Evolutionary conservation across 345 rosid genomes (phyloP).

Genomic region (sweet orange (Citrus sinensis)): DNA sequence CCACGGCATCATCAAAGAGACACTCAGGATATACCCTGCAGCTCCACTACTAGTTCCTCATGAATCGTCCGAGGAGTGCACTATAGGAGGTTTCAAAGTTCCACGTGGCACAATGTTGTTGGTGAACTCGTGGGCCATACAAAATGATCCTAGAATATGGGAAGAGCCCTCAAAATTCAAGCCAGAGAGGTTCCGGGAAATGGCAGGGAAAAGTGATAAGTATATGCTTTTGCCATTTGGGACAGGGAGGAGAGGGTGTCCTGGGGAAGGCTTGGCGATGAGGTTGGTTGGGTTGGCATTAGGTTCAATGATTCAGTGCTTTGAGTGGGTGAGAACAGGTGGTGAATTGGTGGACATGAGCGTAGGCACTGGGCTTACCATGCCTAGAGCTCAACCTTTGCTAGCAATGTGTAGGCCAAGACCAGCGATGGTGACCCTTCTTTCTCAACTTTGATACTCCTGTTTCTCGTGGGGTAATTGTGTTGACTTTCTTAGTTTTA

Average conservation of each 20-base stretch:
- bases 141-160: conserved; percentile 28
- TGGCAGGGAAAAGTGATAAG: neutral
- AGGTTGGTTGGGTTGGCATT: conserved; percentile 17
- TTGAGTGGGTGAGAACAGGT: conserved; percentile 22
- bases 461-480: neutral
- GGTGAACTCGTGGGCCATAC: conserved; percentile 17
- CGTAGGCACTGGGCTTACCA: conserved; percentile 24
- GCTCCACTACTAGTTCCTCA: conserved; percentile 20
- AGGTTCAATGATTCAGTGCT: conserved; percentile 22
- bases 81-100: conserved; percentile 20
- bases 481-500: neutral
- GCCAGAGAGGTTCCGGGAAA: conserved; percentile 25
- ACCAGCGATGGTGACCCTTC: conserved; percentile 6
- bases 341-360: conserved; percentile 20
- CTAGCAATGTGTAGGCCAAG: conserved; percentile 16
- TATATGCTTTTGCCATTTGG: conserved; percentile 25
- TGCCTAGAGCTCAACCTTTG: conserved; percentile 24
- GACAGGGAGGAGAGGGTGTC: conserved; percentile 29
- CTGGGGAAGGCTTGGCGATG: conserved; percentile 29
- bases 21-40: conserved; percentile 17
- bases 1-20: conserved; percentile 19
- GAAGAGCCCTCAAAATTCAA: conserved; percentile 22
- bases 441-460: neutral
- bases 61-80: conserved; percentile 29
- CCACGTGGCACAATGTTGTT: conserved; percentile 23